These are phyloP conservation scores for Fusarium tupiense DNA, from an alignment of 2,329 filamentous ascomycete species.

Conservation along the genomic window DNA sequence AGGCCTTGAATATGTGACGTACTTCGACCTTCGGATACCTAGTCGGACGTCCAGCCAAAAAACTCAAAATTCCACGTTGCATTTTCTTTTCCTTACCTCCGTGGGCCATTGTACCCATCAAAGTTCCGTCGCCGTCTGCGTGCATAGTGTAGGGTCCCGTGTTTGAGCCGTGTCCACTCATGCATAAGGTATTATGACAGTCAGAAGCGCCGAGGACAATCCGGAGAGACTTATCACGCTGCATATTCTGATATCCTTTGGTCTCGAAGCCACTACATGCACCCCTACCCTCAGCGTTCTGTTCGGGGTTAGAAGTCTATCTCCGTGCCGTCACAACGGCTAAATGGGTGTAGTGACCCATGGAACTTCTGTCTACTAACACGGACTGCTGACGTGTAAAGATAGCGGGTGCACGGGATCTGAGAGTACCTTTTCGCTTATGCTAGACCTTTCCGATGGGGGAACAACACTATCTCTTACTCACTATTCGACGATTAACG, in stretches of 20 bases:
- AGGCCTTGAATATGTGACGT: accelerated
- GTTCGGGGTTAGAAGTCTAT: neutral
- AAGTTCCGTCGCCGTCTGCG: accelerated
- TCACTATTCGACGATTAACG: too few species aligned
- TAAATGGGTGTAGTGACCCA: accelerated
- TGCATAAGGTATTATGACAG: neutral
- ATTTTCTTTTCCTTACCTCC: accelerated
- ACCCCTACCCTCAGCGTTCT: accelerated
- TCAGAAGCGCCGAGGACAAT: accelerated
- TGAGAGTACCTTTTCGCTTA: neutral
- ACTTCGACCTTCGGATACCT: accelerated
- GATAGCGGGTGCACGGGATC: neutral
- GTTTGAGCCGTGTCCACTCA: neutral
- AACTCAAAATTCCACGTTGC: accelerated
- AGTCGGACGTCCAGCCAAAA: accelerated
- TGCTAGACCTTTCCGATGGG: accelerated
- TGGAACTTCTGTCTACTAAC: accelerated
- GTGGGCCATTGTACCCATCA: accelerated
- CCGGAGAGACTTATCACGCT: accelerated
- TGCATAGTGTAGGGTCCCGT: accelerated
- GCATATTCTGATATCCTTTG: neutral
- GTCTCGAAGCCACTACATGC: neutral
- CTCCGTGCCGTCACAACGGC: too few species aligned
- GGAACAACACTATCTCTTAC: neutral
- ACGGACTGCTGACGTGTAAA: accelerated